phyloP scores from a whole-genome alignment of 371 early-diverging fungal species.

The Mortierella sp. region DNA sequence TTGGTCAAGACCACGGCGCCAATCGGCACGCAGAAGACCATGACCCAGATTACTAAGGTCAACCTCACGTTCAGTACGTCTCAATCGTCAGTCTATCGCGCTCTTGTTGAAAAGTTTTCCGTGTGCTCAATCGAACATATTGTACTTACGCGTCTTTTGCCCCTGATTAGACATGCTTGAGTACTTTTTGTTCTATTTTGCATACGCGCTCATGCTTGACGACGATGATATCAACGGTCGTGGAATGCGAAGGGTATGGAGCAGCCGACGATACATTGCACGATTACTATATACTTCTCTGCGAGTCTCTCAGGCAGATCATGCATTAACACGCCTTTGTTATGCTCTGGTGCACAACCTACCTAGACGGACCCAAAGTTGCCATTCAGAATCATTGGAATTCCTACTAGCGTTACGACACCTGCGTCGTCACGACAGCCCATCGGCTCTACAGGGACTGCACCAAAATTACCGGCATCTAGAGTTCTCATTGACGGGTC shows the following conservation, averaged over 20 bases:
- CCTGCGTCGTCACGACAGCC: constrained; percentile 12
- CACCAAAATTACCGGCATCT: constrained; percentile 25
- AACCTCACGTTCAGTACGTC: constrained; percentile 53
- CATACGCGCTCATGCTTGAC: constrained; percentile 50
- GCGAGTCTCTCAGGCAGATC: no score
- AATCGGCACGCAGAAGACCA: constrained; percentile 30
- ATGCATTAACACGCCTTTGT: no score
- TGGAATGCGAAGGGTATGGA: constrained; percentile 35
- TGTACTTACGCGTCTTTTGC: background rate
- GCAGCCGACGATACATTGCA: background rate
- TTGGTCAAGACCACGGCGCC: constrained; percentile 38
- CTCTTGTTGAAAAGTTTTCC: no score
- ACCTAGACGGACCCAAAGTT: constrained; percentile 47
- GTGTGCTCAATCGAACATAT: no score
- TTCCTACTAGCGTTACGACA: background rate
- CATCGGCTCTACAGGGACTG: constrained; percentile 20
- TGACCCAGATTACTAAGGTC: constrained; percentile 40
- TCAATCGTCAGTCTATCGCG: background rate
- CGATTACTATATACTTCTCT: no score
- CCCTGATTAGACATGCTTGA: constrained; percentile 44
- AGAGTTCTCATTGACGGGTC: constrained; percentile 45
- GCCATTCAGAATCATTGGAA: constrained; percentile 38
- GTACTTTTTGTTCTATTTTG: constrained; percentile 54
- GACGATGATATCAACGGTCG: constrained; percentile 47
- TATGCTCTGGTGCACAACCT: no score